These are phyloP conservation scores for Cystobasidium pallidum DNA, from an alignment of 1,284 basidiomycete species.

Conservation along the genomic window DNA sequence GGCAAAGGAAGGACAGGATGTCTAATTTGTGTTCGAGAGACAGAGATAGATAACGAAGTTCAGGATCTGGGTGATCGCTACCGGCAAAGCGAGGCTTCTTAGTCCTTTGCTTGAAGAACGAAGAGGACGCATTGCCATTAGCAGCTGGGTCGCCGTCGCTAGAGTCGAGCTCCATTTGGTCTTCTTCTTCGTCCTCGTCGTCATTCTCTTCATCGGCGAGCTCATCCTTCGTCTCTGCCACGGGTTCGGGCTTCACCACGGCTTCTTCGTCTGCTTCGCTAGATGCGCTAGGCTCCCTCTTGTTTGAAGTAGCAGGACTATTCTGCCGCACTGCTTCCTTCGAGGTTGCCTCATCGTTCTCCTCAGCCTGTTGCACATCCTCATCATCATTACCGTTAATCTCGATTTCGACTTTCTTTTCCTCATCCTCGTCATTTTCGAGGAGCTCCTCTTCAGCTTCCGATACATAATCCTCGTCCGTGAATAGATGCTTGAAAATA, in stretches of 20 bases:
- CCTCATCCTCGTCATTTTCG: conserved; percentile 7
- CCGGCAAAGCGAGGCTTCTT: conserved; percentile 20
- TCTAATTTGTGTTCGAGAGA: conserved; percentile 77
- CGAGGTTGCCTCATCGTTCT: not conserved
- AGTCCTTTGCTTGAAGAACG: not conserved
- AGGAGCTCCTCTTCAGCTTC: conserved; percentile 23
- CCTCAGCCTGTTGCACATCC: conserved; percentile 1
- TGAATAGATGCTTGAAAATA: conserved; percentile 71
- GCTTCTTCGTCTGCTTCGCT: conserved; percentile 9
- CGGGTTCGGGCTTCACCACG: not conserved
- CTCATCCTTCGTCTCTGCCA: conserved; percentile 28
- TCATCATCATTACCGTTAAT: conserved; percentile 22
- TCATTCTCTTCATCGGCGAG: conserved; percentile 38
- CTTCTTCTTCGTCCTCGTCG: conserved; percentile 36
- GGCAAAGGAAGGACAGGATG: conserved; percentile 84
- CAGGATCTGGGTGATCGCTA: conserved; percentile 60
- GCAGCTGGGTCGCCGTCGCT: conserved; percentile 8
- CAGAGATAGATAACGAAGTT: conserved; percentile 73
- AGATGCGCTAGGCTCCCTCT: conserved; percentile 11
- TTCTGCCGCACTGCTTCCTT: not conserved
- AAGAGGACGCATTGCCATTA: not conserved
- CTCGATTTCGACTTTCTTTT: conserved; percentile 37
- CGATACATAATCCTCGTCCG: conserved; percentile 25
- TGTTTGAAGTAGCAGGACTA: conserved; percentile 2
- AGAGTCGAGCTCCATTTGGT: conserved; percentile 17